Base-by-base conservation (phyloP, 495 filamentous ascomycete species). In the Penicillium coprophilum region DNA sequence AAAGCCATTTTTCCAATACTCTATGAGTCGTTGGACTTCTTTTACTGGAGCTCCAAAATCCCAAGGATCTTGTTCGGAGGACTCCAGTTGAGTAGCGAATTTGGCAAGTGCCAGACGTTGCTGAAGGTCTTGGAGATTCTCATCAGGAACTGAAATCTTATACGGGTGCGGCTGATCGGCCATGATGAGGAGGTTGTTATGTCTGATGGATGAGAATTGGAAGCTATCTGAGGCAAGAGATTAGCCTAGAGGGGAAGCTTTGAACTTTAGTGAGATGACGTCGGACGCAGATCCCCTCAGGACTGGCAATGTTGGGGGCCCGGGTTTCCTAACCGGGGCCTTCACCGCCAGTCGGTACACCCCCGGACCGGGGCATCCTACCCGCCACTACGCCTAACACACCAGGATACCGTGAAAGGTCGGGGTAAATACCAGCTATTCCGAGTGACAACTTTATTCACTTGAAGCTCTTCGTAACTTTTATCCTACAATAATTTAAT, bases 1-100 rank as follows among this genome's bases (percentile, higher is more conserved):
- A 52, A 68, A 80, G 0, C 64, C 51, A 23, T 72, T 41, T 38
- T 61, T 66, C 78, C 77, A 80, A 47, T 79, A 69, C 3, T 51
- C 40, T 12, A 61, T 52, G 34, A 79, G 63, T 17, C 71, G 58
- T 44, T 70, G 69, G 15, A 79, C 48, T 21, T 77, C 77, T 3
- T 61, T 65, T 11, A 66, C 57, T 4, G 76, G 74, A n/a, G 67
- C 68, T 5, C 76, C 76, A 49, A 69, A 70, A 34, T 71, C 63
- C 72, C 72, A 74, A 6, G 46, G 55, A 38, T 69, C 63, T 27
- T 67, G 53, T 1, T 81, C 71, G 5, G 65, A 34, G 20, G 74
- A 67, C 51, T 76, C 75, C 5, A 68, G 50, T 24, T 68, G 66
- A 17, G 74, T 66, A 36, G 77, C 67, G 11, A 77, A 70, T 19